These are phyloP conservation scores for Cucumis sativus DNA, from an alignment of 306 rosid species.

Conservation along the genomic window Cucumber_9930_V3 NC_026659.2:1305501-1306000, in stretches of 20 bases:
- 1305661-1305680: neutral
- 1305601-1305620: neutral
- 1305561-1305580: neutral
- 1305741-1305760: neutral
- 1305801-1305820: neutral
- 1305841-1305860: neutral
- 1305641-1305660: neutral
- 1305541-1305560: neutral
- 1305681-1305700: neutral
- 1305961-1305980: no score
- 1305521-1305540: no score
- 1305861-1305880: neutral
- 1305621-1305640: neutral
- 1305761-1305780: neutral
- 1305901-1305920: neutral
- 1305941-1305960: no score
- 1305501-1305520: neutral
- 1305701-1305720: neutral
- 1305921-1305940: no score
- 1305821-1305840: neutral
- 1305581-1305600: neutral
- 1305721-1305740: neutral
- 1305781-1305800: neutral
- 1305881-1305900: neutral
- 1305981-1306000: no score